These are phyloP conservation scores for Apiotrichum gracile DNA, from an alignment of 1,284 basidiomycete species.

Conservation along the genomic window DNA sequence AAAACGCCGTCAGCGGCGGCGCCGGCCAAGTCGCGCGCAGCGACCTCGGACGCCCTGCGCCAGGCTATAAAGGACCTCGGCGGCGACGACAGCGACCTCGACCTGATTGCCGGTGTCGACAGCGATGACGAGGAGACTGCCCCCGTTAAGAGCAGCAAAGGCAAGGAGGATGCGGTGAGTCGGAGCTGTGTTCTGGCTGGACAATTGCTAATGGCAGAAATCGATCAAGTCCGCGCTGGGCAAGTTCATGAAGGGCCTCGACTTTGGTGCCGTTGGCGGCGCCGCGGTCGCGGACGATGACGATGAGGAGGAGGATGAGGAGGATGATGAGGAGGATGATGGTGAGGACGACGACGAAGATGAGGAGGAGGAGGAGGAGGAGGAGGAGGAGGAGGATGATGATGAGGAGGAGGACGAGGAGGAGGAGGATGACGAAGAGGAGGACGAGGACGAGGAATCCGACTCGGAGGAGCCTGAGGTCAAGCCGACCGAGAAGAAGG, in stretches of 20 bases:
- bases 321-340: conserved; percentile 34
- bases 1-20: background rate
- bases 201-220: conserved; percentile 33
- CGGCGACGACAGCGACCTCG: conserved; percentile 53
- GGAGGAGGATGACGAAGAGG: conserved; percentile 30
- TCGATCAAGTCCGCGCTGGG: conserved; percentile 55
- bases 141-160: too few relatives aligned
- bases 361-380: conserved; percentile 19
- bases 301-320: conserved; percentile 38
- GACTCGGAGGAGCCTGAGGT: too few relatives aligned
- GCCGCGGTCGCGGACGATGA: conserved; percentile 26
- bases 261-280: conserved; percentile 42
- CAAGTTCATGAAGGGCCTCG: conserved; percentile 57
- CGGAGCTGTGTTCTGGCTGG: conserved; percentile 1
- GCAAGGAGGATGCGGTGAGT: too few relatives aligned
- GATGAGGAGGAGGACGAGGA: conserved; percentile 40
- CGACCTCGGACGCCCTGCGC: conserved; percentile 35
- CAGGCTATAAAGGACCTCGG: conserved; percentile 52
- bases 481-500: conserved; percentile 26
- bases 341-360: conserved; percentile 26
- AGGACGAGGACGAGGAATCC: conserved; percentile 19
- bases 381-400: conserved; percentile 34
- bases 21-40: background rate
- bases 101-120: conserved; percentile 51
- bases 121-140: conserved; percentile 42